A percentile compares a stretch with the other conserved stretches of the same genome.
Conservation (phyloP, 768 basidiomycete genomes). For the Kwoniella dejecticola region DNA sequence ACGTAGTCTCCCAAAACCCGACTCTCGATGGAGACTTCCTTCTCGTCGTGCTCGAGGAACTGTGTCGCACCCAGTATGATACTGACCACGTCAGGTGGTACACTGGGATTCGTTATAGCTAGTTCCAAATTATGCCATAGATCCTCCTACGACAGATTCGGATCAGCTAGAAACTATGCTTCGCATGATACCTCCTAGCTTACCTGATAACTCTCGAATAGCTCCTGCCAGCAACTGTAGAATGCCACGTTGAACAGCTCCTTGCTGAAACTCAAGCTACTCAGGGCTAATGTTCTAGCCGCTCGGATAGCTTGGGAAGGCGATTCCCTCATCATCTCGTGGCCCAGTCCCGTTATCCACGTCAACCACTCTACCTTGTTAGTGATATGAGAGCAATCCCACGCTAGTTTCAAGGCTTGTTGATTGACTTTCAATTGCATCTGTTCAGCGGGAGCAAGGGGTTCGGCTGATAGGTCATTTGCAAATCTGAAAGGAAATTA, state of each 20-base stretch:
- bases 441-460: slow-evolving; percentile 65
- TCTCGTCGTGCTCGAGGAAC: slow-evolving; percentile 99
- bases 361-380: slow-evolving; percentile 83
- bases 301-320: slow-evolving; percentile 97
- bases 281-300: slow-evolving; percentile 89
- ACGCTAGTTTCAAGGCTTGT: slow-evolving; percentile 93
- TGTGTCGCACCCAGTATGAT: slow-evolving; percentile 90
- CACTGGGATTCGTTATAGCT: slow-evolving; percentile 71
- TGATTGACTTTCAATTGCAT: slow-evolving; percentile 92
- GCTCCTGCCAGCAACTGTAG: slow-evolving; percentile 92
- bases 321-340: slow-evolving; percentile 97
- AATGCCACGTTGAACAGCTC: slow-evolving; percentile 98
- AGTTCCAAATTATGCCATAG: slow-evolving; percentile 84
- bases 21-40: slow-evolving; percentile 88
- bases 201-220: slow-evolving; percentile 96
- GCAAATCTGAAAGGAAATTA: slow-evolving; percentile 7
- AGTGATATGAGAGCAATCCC: slow-evolving; percentile 78
- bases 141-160: slow-evolving; percentile 70
- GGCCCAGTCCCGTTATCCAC: slow-evolving; percentile 90
- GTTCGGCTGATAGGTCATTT: slow-evolving; percentile 42
- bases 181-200: too few relatives aligned
- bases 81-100: slow-evolving; percentile 87
- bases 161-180: background rate
- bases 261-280: slow-evolving; percentile 84
- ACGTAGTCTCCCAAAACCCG: slow-evolving; percentile 85